Evolutionary conservation across 2,329 filamentous ascomycete species (phyloP), one percentile per base, ranked within the genome.

Genomic region (Aspergillus tubingensis): DNA sequence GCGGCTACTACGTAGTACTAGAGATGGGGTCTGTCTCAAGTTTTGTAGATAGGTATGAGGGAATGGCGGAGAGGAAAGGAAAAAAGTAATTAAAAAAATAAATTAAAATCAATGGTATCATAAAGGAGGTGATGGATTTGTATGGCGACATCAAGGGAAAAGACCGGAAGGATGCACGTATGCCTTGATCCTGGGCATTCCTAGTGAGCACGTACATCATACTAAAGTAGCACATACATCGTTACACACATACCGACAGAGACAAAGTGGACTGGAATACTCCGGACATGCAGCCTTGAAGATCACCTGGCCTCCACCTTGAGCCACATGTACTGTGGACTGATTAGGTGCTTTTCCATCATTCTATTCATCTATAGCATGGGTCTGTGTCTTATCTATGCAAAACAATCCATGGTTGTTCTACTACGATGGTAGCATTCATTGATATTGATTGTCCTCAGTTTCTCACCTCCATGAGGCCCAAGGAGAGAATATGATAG

Each of bases 241-340:
- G 55, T 65, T 59, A 59, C 61, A 62, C 52, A 62, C 60, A 61
- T 61, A 50, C 60, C 59, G 10, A 47, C 53, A 44, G 13, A 44
- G 25, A 50, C 55, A 51, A 44, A 47, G 57, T 63, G 60, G 62
- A 60, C 65, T 63, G 65, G 51, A 64, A 61, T 59, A 62, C 63
- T 63, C 62, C 65, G 60, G 58, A 63, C 55, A 61, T 65, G 65
- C 65, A 65, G 64, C 58, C 58, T 60, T 61, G 64, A 64, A 64
- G 65, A 67, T 67, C 64, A 63, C 62, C 64, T 63, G 65, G 52
- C 50, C 61, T 58, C 55, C 41, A 52, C 51, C 21, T 44, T 36
- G 19, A 51, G 50, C 59, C 57, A 57, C 59, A 62, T 58, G 57
- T 61, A 54, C 32, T 47, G n/a, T 25, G 43, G 32, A 36, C 32